Evolutionary conservation across 805 yeast genomes (phyloP).

Genomic region (Lipomyces orientalis): DNA sequence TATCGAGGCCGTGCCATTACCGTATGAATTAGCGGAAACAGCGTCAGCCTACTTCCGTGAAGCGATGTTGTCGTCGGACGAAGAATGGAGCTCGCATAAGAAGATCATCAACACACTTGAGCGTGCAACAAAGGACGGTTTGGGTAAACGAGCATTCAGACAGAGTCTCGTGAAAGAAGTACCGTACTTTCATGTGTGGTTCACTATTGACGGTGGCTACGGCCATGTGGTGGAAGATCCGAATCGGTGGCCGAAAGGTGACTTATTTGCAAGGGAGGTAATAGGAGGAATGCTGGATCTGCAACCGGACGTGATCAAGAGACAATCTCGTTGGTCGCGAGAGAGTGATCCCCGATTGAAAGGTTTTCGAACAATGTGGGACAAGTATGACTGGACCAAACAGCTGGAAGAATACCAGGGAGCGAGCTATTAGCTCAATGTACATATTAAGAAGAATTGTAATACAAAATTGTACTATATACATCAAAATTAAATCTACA

Average conservation of each 20-base stretch:
- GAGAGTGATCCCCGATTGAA: conserved; percentile 44
- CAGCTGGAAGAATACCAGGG: conserved; percentile 24
- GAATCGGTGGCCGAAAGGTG: conserved; percentile 54
- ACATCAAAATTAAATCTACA: neutral
- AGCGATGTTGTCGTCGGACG: conserved; percentile 48
- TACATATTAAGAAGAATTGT: neutral
- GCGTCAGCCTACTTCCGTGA: conserved; percentile 53
- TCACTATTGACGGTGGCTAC: conserved; percentile 53
- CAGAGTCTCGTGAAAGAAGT: conserved; percentile 53
- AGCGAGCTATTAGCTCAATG: neutral
- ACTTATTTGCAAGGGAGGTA: conserved; percentile 53
- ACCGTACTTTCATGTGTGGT: conserved; percentile 60
- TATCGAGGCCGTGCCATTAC: conserved; percentile 54
- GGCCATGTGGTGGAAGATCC: conserved; percentile 57
- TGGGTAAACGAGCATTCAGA: conserved; percentile 44
- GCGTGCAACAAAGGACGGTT: conserved; percentile 36
- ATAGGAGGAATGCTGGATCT: conserved; percentile 54
- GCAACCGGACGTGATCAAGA: conserved; percentile 48
- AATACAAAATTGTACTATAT: conserved; percentile 5
- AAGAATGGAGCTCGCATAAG: conserved; percentile 51
- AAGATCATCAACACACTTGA: conserved; percentile 50
- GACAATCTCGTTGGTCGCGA: conserved; percentile 44
- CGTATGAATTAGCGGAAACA: conserved; percentile 43
- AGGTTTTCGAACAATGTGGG: conserved; percentile 47
- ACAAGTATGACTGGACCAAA: conserved; percentile 47